These are phyloP conservation scores for Bothriochloa decipiens DNA, from an alignment of 176 grass and related monocot species.

Conservation along the genomic window DNA sequence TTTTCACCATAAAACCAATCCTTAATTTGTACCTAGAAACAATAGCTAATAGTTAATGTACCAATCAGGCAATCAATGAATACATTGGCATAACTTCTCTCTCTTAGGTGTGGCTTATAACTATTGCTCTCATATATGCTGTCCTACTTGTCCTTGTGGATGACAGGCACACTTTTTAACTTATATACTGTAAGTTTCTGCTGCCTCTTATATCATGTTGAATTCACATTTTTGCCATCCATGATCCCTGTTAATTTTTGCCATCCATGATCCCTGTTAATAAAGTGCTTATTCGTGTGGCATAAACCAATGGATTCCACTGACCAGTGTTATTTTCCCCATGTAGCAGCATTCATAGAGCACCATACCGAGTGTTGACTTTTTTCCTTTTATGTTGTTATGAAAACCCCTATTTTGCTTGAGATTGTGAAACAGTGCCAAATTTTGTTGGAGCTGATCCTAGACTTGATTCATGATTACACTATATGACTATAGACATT, in stretches of 20 bases:
- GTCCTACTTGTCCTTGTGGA: conserved; percentile 8
- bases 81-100: not conserved
- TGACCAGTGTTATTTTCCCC: not conserved
- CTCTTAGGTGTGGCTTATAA: conserved; percentile 19
- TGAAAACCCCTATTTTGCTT: not conserved
- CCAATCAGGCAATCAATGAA: conserved; percentile 11
- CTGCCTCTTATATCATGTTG: conserved; percentile 11
- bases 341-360: not conserved
- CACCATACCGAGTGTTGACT: not conserved
- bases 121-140: conserved; percentile 29
- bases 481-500: not conserved
- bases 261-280: conserved; percentile 6
- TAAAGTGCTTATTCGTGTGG: not conserved
- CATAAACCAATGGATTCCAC: conserved; percentile 1
- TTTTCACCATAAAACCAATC: conserved; percentile 6
- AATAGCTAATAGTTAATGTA: conserved; percentile 18
- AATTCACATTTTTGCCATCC: conserved; percentile 10
- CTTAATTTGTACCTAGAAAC: not conserved
- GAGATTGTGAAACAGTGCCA: not conserved
- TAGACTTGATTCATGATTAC: conserved; percentile 4
- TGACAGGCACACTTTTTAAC: not conserved
- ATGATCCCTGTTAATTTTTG: conserved; percentile 5
- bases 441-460: conserved; percentile 17
- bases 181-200: not conserved
- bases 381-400: not conserved